A percentile compares a stretch with the other conserved stretches of the same genome.
These are phyloP conservation scores for Pisolithus albus DNA, from an alignment of 768 basidiomycete genomes.

Conservation along the genomic window DNA sequence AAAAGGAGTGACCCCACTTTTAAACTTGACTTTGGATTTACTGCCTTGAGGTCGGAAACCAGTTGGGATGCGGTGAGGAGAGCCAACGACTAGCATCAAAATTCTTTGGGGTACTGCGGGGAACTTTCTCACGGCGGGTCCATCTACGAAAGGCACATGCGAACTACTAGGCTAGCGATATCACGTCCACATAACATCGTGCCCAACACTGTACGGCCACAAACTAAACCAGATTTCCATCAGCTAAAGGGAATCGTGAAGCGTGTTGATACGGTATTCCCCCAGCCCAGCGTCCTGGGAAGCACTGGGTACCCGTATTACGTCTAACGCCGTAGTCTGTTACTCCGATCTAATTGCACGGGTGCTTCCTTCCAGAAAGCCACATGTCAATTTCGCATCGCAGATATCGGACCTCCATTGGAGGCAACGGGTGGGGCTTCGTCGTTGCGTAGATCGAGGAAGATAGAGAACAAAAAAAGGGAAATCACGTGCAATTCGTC, in stretches of 20 bases:
- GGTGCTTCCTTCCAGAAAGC: constrained; percentile 19
- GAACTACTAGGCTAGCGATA: not conserved
- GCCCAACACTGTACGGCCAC: not conserved
- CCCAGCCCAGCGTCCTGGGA: constrained; percentile 19
- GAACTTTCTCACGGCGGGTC: no score
- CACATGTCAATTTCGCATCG: constrained; percentile 6
- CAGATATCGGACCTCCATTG: not conserved
- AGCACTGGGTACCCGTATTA: not conserved
- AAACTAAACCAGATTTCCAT: not conserved
- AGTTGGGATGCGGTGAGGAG: no score
- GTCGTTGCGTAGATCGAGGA: not conserved
- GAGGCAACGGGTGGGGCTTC: not conserved
- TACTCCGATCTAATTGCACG: not conserved
- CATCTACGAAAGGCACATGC: not conserved
- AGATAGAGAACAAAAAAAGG: not conserved
- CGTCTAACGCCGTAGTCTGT: not conserved
- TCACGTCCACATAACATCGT: not conserved
- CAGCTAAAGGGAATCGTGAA: not conserved
- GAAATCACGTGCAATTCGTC: constrained; percentile 14
- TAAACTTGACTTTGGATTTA: no score
- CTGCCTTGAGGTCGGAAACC: no score
- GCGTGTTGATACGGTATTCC: not conserved
- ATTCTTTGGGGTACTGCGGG: no score
- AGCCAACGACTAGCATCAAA: no score
- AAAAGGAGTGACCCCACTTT: no score